Conservation (phyloP, 169 alveolate genomes). For the Plasmodium cynomolgi region DNA sequence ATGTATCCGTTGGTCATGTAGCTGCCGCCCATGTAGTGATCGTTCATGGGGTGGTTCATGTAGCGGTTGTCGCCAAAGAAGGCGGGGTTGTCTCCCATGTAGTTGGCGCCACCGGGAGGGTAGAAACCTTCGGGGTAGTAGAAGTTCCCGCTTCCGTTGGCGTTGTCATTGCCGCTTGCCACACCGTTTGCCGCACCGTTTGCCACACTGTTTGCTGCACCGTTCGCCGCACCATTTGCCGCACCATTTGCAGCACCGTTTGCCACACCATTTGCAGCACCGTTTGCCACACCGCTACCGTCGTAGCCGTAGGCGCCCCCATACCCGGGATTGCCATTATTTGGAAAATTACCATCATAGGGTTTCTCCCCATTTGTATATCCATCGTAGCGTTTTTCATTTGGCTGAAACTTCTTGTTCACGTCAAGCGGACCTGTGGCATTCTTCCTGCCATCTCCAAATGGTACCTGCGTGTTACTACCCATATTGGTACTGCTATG, state of each 20-base stretch:
- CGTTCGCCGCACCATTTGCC: neutral
- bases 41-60: conserved; percentile 21
- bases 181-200: neutral
- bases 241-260: neutral
- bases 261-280: neutral
- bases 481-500: neutral
- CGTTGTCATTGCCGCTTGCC: neutral
- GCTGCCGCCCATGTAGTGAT: neutral
- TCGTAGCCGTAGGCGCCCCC: neutral
- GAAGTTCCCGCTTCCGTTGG: neutral
- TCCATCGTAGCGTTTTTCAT: conserved; percentile 24
- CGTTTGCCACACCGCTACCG: neutral
- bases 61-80: conserved; percentile 36
- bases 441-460: neutral
- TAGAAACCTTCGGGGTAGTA: conserved; percentile 9
- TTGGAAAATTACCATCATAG: conserved; percentile 25
- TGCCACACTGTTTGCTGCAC: neutral
- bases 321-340: neutral
- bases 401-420: conserved; percentile 12
- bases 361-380: conserved; percentile 29
- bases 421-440: neutral
- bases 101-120: conserved; percentile 18
- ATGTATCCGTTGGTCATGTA: neutral
- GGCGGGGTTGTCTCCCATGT: conserved; percentile 24
- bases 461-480: neutral